Percentiles rank a stretch among this genome's conserved stretches.
These are phyloP conservation scores for Combretum micranthum DNA, from an alignment of 345 rosid genomes.

Conservation along the genomic window DNA sequence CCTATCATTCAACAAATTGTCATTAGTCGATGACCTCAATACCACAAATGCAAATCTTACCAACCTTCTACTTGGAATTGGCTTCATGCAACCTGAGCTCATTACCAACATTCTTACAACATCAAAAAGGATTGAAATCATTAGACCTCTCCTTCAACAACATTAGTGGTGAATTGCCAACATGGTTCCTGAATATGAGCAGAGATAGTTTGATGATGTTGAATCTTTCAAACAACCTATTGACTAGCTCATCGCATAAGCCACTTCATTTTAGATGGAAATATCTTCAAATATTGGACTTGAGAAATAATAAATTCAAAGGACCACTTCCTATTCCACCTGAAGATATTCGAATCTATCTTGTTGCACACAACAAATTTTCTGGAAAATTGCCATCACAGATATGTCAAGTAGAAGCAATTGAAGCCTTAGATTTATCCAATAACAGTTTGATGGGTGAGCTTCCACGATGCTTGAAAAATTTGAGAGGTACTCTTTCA, in stretches of 20 bases:
- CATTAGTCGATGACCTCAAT: not conserved
- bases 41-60: not conserved
- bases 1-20: constrained; percentile 10
- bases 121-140: not conserved
- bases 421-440: constrained; percentile 5
- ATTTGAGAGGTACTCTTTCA: constrained; percentile 1
- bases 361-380: constrained; percentile 2
- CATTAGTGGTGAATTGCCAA: constrained; percentile 6
- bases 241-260: not conserved
- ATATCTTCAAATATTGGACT: constrained; percentile 1
- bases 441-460: not conserved
- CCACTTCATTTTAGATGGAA: not conserved
- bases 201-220: not conserved
- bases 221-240: constrained; percentile 8
- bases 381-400: not conserved
- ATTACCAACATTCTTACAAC: constrained; percentile 1
- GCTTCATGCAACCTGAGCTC: constrained; percentile 9
- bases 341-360: not conserved
- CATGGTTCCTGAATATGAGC: constrained; percentile 3
- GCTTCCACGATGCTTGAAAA: constrained; percentile 6
- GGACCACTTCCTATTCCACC: constrained; percentile 11
- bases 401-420: not conserved
- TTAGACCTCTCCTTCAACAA: constrained; percentile 7
- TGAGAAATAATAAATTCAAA: constrained; percentile 3
- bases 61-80: not conserved